A percentile compares a stretch with the other conserved stretches of the same genome.
These are phyloP conservation scores for Keithomyces neogunnii DNA, from an alignment of 2,329 filamentous ascomycete genomes.

Conservation along the genomic window DNA sequence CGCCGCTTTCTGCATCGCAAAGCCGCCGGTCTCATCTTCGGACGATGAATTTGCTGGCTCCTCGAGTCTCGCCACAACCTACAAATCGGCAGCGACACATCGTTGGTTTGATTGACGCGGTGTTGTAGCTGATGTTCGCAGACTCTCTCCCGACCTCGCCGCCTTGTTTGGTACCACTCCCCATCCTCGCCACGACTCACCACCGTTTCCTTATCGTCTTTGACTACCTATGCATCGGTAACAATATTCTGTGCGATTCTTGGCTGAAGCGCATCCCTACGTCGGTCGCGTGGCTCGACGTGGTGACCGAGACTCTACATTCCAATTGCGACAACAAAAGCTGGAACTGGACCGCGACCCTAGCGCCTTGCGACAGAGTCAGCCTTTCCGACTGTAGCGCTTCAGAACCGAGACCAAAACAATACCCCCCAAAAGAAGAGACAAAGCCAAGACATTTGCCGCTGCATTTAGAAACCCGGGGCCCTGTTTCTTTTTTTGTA, in stretches of 20 bases:
- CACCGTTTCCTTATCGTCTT: not conserved
- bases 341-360: not conserved
- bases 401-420: not conserved
- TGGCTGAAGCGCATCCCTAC: conserved; percentile 2
- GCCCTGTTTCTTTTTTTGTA: not conserved
- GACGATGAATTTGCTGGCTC: conserved; percentile 4
- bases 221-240: not conserved
- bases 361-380: not conserved
- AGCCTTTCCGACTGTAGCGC: not conserved
- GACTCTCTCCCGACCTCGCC: not conserved
- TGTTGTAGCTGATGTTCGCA: not conserved
- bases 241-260: conserved; percentile 1
- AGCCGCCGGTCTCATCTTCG: conserved; percentile 4
- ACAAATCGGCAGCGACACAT: not conserved
- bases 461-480: not conserved
- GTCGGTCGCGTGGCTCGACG: conserved; percentile 5
- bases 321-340: conserved; percentile 5
- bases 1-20: not conserved
- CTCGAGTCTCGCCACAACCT: conserved; percentile 1
- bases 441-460: conserved; percentile 1
- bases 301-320: conserved; percentile 6
- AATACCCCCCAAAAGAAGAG: not conserved
- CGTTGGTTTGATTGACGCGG: not conserved
- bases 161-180: not conserved
- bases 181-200: not conserved